Conservation (phyloP, 306 rosid genomes). For the Sphenostylis stenocarpa region DNA sequence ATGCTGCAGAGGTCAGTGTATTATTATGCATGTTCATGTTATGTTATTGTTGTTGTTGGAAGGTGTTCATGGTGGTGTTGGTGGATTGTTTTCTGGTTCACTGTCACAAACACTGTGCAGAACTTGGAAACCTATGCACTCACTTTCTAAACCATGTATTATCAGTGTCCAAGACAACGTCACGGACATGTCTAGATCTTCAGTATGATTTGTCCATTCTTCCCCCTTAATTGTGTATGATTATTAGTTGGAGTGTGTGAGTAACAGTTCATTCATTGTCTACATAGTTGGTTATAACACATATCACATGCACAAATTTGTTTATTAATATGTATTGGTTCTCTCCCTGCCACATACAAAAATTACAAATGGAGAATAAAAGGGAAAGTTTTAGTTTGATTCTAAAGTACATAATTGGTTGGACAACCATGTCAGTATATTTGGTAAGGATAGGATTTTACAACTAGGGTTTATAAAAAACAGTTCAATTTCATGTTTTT, state of each 20-base stretch:
- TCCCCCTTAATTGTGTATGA: conserved; percentile 5
- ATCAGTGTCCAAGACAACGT: conserved; percentile 6
- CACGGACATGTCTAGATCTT: conserved; percentile 31
- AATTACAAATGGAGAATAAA: neutral
- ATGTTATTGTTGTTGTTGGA: conserved; percentile 17
- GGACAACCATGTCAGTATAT: too few relatives aligned
- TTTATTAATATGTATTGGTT: neutral
- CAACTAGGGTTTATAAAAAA: too few relatives aligned
- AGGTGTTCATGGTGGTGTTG: neutral
- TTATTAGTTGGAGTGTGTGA: neutral
- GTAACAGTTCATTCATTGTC: conserved; percentile 12
- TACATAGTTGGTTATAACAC: conserved; percentile 7
- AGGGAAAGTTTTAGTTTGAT: neutral
- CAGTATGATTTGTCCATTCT: conserved; percentile 17
- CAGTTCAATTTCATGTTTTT: too few relatives aligned
- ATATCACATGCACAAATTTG: conserved; percentile 17
- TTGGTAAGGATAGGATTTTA: too few relatives aligned
- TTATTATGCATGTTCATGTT: neutral
- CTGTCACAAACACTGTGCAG: neutral
- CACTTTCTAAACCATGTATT: neutral
- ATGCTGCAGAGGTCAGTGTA: conserved; percentile 14
- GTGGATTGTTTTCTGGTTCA: conserved; percentile 11
- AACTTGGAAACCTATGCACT: neutral
- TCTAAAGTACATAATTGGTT: neutral
- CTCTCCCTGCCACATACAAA: neutral